These are phyloP conservation scores for Neopestalotiopsis clavispora DNA, from an alignment of 2,329 filamentous ascomycete species.

Conservation along the genomic window DNA sequence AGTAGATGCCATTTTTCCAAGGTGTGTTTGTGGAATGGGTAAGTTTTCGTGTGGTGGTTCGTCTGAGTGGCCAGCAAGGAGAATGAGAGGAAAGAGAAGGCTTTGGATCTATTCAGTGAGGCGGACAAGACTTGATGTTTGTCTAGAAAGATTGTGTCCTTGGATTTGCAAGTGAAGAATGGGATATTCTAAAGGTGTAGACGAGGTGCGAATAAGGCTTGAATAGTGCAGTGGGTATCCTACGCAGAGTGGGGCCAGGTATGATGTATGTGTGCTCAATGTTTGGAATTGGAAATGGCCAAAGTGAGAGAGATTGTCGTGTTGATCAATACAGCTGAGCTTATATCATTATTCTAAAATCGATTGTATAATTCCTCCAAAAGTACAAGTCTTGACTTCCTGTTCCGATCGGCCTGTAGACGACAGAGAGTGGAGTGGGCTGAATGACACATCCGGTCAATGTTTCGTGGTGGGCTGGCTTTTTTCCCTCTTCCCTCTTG, in stretches of 20 bases:
- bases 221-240: constrained; percentile 12
- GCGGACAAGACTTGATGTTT: too few species aligned
- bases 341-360: neutral
- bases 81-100: too few species aligned
- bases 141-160: neutral
- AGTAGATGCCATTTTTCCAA: constrained; percentile 3
- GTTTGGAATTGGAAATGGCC: neutral
- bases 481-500: neutral
- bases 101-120: too few species aligned
- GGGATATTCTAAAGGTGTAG: neutral
- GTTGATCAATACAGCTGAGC: neutral
- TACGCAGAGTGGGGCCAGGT: neutral
- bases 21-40: neutral
- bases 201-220: neutral
- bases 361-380: neutral
- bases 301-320: neutral
- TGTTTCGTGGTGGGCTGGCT: neutral
- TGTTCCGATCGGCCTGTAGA: neutral
- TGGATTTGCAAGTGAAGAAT: neutral
- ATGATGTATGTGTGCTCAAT: neutral
- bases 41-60: too few species aligned
- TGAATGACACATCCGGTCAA: neutral
- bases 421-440: neutral
- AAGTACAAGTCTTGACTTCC: neutral
- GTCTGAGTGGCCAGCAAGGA: too few species aligned